Conservation (phyloP, 306 rosid species). For the Fragaria nilgerrensis region DNA sequence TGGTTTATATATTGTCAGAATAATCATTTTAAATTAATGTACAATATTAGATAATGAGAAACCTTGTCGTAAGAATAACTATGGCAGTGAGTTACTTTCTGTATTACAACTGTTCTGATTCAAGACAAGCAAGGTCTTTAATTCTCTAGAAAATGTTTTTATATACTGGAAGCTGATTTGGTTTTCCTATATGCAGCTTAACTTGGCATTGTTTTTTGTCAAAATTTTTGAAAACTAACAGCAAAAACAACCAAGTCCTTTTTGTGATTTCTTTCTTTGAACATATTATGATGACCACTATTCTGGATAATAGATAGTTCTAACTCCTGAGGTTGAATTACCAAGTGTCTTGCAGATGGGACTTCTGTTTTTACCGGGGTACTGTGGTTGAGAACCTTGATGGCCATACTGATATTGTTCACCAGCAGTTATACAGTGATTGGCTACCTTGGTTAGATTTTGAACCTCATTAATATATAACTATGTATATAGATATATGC, state of each 20-base stretch:
- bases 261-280: not conserved
- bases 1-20: not conserved
- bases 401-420: slow-evolving; percentile 90
- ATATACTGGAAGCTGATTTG: not conserved
- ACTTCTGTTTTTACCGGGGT: slow-evolving; percentile 66
- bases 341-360: slow-evolving; percentile 80
- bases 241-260: not conserved
- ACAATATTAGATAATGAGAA: not conserved
- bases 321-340: slow-evolving; percentile 33
- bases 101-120: not conserved
- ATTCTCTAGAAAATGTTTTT: not conserved
- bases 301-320: slow-evolving; percentile 10
- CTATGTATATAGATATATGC: not conserved
- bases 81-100: not conserved
- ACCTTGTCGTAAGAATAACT: not conserved
- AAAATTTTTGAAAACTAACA: not conserved
- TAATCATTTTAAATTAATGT: not conserved
- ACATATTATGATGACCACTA: not conserved
- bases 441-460: slow-evolving; percentile 83
- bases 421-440: slow-evolving; percentile 55
- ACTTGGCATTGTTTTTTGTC: not conserved
- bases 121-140: not conserved
- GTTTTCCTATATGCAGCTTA: not conserved
- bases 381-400: slow-evolving; percentile 78
- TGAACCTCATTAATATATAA: slow-evolving; percentile 14